Base-by-base conservation (phyloP, 176 grass and related monocot genomes). In the Elymus sibiricus region DNA sequence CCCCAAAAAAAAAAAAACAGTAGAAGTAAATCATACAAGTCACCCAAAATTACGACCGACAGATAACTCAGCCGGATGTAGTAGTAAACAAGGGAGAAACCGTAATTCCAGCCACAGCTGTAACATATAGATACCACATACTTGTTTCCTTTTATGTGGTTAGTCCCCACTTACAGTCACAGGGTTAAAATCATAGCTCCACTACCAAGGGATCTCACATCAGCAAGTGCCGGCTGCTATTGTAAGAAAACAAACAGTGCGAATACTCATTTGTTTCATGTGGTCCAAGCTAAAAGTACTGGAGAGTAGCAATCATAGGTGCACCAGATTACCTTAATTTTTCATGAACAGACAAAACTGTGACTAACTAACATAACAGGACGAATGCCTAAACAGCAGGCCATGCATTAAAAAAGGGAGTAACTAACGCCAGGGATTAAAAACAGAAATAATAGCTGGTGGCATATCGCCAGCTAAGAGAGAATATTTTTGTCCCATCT, bases 381-480 rank as follows among this genome's bases (percentile, higher is more conserved):
- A 65, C 65, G 44, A 68, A 79, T 39, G 37, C 44, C 59, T 74
- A 81, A 64, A 79, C 81, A 87, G 37, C 38, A 80, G 75, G 59
- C 22, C 61, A 85, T 74, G 74, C 22, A 79, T 27, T 83, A 61
- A 35, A 77, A 76, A 42, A 78, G 17, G 78, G 37, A 32, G 68
- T 22, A 75, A 14, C 35, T 74, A 80, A 87, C 22, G n/a, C 46
- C 34, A 49, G 34, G 10, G 10, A 17, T 81, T 77, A 35, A 76
- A 76, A 85, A 81, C 32, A 56, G 24, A 84, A 85, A 77, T 5
- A 43, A 70, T 51, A 84, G 77, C 40, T 85, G 49, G 89, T 71
- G 70, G 70, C 51, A 84, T 81, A 77, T 85, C 79, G 25, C 82
- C 86, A 91, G 82, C 86, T 81, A 68, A 71, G 29, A 85, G 79